Percentiles rank a stretch among this genome's conserved stretches.
Conservation (phyloP, 257 asterid genomes). For the Solanum lycopersicoides region DNA sequence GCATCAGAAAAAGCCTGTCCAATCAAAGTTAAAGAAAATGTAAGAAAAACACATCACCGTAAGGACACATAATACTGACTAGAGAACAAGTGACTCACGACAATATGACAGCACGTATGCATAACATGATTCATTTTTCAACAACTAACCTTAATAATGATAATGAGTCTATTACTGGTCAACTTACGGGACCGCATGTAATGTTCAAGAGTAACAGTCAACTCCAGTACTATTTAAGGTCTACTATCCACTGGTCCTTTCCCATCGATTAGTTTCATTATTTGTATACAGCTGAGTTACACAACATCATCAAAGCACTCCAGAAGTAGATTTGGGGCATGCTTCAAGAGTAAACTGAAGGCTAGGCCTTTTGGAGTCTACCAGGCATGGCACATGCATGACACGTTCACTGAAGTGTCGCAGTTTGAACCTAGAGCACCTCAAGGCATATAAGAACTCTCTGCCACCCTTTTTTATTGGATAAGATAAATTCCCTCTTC, state of each 20-base stretch:
- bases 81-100: neutral
- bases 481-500: neutral
- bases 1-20: constrained; percentile 72
- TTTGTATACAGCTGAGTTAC: neutral
- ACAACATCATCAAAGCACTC: neutral
- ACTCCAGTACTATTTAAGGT: neutral
- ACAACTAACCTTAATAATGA: neutral
- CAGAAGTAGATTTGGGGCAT: neutral
- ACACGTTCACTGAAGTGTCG: neutral
- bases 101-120: neutral
- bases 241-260: neutral
- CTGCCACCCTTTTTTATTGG: neutral
- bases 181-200: neutral
- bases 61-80: neutral
- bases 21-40: neutral
- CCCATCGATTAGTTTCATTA: neutral
- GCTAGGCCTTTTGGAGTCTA: neutral
- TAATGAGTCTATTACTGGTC: neutral
- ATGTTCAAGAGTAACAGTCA: neutral
- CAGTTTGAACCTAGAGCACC: neutral
- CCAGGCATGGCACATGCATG: neutral
- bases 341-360: neutral
- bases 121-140: neutral
- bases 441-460: neutral
- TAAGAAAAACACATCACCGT: neutral